Evolutionary conservation across 208 protist genomes (phyloP), one percentile per base, ranked within the genome.

Genomic region (Leishmania aethiopica): DNA sequence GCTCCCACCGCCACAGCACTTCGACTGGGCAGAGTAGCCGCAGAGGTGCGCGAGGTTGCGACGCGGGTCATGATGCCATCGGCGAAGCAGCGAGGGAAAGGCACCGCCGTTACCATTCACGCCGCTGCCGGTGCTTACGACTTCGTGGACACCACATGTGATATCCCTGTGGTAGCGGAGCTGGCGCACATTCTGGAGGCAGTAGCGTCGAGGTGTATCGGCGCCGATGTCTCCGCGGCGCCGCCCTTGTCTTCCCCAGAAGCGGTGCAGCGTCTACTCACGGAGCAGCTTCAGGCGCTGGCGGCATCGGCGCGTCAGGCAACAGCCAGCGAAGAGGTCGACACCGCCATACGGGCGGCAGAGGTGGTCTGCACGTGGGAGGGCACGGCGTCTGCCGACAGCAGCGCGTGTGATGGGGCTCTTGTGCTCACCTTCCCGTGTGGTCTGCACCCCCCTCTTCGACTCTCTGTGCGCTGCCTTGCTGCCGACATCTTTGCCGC

Each of bases 401-500:
- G 32, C 62, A 66, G 47, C 13, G 45, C 45, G 32, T 19, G 59
- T 22, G 74, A 80, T 40, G 28, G 32, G 8, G 37, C 40, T 51
- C 60, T 84, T 35, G 1, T 25, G 47, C 49, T 80, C 32, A 73
- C 76, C 45, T 84, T 64, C 1, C 67, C 55, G 11, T 17, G 76
- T 62, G 81, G 81, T 25, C 47, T 84, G 45, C 71, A 80, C 59
- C 57, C 59, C 8, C 55, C 81, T 7, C n/a, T 84, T n/a, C 67
- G 45, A 7, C 76, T 84, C 13, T 84, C 81, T 2, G 57, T 84
- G n/a, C 35, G 40, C n/a, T 69, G 81, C 40, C 75, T 84, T 60
- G 81, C 81, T n/a, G 67, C 55, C 6, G 81, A 84, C 35, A 35
- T 84, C 5, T 73, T 84, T 28, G 11, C 66, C 32, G 66, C 76